Evolutionary conservation across 1,284 basidiomycete genomes (phyloP).

Genomic region (Boletus sp.): DNA sequence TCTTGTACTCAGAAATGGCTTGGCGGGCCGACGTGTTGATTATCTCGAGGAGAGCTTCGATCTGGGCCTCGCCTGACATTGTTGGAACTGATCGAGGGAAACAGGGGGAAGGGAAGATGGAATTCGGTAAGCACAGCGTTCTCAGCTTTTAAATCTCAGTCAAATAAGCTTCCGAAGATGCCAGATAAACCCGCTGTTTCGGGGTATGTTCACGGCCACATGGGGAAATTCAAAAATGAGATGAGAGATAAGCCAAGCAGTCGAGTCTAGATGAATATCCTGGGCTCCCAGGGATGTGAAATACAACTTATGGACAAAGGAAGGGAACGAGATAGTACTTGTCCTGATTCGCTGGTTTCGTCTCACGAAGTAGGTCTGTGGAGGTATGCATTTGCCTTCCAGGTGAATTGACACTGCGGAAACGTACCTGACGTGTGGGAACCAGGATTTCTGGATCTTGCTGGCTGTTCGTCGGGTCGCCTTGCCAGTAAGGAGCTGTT

Average conservation of each 20-base stretch:
- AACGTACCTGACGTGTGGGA: too few relatives aligned
- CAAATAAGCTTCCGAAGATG: too few relatives aligned
- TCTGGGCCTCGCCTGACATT: slow-evolving; percentile 28
- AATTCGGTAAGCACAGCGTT: neutral
- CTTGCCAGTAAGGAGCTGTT: too few relatives aligned
- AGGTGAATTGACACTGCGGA: too few relatives aligned
- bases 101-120: neutral
- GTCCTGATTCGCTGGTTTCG: slow-evolving; percentile 10
- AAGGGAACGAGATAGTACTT: neutral
- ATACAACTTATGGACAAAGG: neutral
- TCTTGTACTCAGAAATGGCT: slow-evolving; percentile 31
- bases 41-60: slow-evolving; percentile 25
- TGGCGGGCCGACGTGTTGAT: slow-evolving; percentile 25
- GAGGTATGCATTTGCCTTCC: too few relatives aligned
- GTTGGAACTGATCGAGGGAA: neutral
- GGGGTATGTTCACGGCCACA: too few relatives aligned
- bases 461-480: too few relatives aligned
- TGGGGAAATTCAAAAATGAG: too few relatives aligned
- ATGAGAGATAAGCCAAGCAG: too few relatives aligned
- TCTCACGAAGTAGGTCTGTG: slow-evolving; percentile 7
- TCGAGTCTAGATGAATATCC: neutral
- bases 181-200: too few relatives aligned
- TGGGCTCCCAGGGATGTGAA: slow-evolving; percentile 13
- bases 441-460: too few relatives aligned
- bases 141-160: slow-evolving; percentile 4